Base-by-base conservation (phyloP, 169 alveolate genomes). In the Theileria orientalis region DNA sequence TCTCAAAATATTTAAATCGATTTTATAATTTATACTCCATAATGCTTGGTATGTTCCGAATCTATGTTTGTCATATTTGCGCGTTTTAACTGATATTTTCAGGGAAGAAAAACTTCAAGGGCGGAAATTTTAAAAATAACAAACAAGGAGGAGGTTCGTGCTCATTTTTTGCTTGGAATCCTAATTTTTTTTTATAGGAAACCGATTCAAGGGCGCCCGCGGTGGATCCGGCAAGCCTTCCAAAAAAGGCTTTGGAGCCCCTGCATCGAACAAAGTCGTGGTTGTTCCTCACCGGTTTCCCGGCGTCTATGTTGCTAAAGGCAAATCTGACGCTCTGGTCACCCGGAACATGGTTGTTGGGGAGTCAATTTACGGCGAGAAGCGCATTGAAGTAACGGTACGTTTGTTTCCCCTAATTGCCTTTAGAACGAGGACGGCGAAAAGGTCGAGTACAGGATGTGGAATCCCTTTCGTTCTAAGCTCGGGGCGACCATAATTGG, bases 381-480 rank as follows among this genome's bases (percentile, higher is more conserved):
- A 97, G 92, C 94, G 99, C 72, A 94, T 97, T 63, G 94, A 95
- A 27, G 95, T 95, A 11, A 94, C 91, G 73, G 96, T 88, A 32
- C 57, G 88, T 25, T 37, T 0, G 1, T 23, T 49, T 21, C 19
- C 16, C 32, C 23, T 14, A n/a, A 32, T 32, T 3, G 21, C 16
- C 47, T 56, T 60, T 76, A 62, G 82, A 59, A 88, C 69, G 94
- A 87, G 64, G 95, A 92, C 9, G 92, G 93, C 66, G 98, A 95
- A 72, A 96, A 96, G 86, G 88, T 94, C 3, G 99, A 98, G 89
- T 98, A 98, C 84, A 93, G 99, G 61, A 97, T 97, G 61, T 98
- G 99, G 99, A 97, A 98, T 82, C 99, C 99, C 0, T 97, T 96
- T 91, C 92, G 99, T 66, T 98, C 99, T 1, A 98, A 98, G 95